Base-by-base conservation (phyloP, 768 basidiomycete genomes). In the Strobilomyces dryophilus region DNA sequence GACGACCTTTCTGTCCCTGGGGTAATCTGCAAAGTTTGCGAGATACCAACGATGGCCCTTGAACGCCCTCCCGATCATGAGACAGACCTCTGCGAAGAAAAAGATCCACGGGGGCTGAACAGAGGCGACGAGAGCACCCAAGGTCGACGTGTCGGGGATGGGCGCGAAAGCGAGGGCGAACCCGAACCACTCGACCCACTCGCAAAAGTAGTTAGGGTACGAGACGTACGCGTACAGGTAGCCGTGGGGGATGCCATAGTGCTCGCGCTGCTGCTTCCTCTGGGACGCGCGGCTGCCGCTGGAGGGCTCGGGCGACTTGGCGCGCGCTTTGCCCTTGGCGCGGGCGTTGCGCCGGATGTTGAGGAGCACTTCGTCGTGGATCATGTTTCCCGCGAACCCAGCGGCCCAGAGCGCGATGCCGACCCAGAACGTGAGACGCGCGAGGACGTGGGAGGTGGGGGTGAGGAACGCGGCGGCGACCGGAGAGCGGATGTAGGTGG, bases 161-260 rank as follows among this genome's bases (percentile, higher is more conserved):
- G 85, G 82, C 6, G 81, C 73, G 4, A 89, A 80, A 7, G 90
- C 89, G 36, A 97, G 66, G 2, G 91, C 87, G 67, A 87, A 98
- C 8, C 89, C 92, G 10, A 82, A 59, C 94, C 95, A 98, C 71
- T 98, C 95, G 51, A 87, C 53, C 95, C 95, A 98, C 66, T 98
- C 95, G 71, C 87, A 92, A 18, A 92, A 73, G 72, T 98, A 98
- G 68, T 97, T 93, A 10, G 95, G 95, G 72, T 85, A 95, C 7
- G 92, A 92, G 61, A 98, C 74, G 63, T 81, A 85, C 40, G 67
- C 61, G 75, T 88, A 97, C 17, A 95, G 73, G 20, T 82, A 78
- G 0, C 89, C 91, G 47, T 85, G 79, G 0, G 95, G 93, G 54
- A 94, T 85, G 5, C 84, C 84, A 65, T 92, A 92, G 68, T 89